Base-by-base conservation (phyloP, 495 filamentous ascomycete species). In the Staphylotrichum longicolle region DNA sequence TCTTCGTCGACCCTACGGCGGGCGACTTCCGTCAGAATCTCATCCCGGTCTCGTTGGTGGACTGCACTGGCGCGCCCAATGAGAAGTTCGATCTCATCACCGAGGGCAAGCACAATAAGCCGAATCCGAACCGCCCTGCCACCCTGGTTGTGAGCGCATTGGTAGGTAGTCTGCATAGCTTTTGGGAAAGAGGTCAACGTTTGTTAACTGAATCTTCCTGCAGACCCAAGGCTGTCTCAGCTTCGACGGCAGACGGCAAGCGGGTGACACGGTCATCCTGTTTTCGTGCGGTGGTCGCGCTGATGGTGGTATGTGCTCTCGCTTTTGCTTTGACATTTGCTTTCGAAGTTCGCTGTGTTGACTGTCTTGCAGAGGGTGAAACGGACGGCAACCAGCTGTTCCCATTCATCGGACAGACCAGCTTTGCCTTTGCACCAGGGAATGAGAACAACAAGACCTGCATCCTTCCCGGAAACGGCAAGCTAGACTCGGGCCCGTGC, bases 61-160 rank as follows among this genome's bases (percentile, higher is more conserved):
- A 69, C 1, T 84, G 81, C 68, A 66, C 70, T 1, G 80, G 79
- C 7, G 61, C 70, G 8, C 72, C 78, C 7, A 79, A 78, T 33
- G 80, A 84, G 73, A 81, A 81, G 69, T 84, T 78, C 58, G 80
- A 84, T 66, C 57, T 84, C 50, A 78, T 84, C 63, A 80, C 76
- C n/a, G 65, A 72, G 2, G 81, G 81, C 14, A 74, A 70, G 51
- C 81, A 84, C 60, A 82, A 83, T 57, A 37, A 66, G 32, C 46
- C 51, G 35, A 60, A 37, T n/a, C 44, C 45, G 35, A 72, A 76
- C 50, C 69, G 42, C 27, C 57, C 71, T 40, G 47, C 66, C 46
- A 75, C 78, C 15, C 63, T 83, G 42, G 67, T 83, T 15, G 80
- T 83, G 12, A 83, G 81, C 72, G 70, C 73, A 46, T 64, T 83